Evolutionary conservation across 176 grass and related monocot genomes (phyloP).

Genomic region (Rhynchospora breviuscula): DNA sequence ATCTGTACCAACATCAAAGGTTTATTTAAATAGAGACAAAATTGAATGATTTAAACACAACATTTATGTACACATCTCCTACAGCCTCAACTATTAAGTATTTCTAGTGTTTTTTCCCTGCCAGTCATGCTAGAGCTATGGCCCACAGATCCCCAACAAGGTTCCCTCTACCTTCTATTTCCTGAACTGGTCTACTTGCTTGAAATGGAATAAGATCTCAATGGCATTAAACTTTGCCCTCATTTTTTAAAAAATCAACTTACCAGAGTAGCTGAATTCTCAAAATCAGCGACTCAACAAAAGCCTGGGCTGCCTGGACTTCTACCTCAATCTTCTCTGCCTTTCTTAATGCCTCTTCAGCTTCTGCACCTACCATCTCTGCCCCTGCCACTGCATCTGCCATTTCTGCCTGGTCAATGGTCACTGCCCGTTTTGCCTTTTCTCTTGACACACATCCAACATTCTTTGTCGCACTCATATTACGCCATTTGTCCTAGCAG

Average conservation of each 20-base stretch:
- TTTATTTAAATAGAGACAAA: no score
- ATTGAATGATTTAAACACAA: no score
- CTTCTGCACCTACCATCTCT: constrained; percentile 59
- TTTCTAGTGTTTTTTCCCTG: no score
- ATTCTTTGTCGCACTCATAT: constrained; percentile 60
- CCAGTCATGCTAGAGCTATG: no score
- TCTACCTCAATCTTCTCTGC: constrained; percentile 71
- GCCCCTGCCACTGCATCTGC: constrained; percentile 85
- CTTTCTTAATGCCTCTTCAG: constrained; percentile 69
- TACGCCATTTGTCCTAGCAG: constrained; percentile 90
- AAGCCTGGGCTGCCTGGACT: constrained; percentile 55
- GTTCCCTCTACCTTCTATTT: no score
- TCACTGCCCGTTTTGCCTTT: constrained; percentile 56
- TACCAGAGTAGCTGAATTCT: constrained; percentile 48
- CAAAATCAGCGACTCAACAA: constrained; percentile 53
- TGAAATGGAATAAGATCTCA: no score
- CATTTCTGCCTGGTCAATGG: constrained; percentile 58
- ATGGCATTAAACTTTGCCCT: not conserved
- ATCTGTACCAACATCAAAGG: no score
- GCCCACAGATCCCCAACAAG: no score
- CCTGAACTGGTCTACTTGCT: no score
- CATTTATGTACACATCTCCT: no score
- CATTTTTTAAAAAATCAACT: not conserved
- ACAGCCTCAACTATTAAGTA: no score
- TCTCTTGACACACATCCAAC: constrained; percentile 76